These are phyloP conservation scores for Amylostereum areolatum DNA, from an alignment of 1,284 basidiomycete species.

Conservation along the genomic window DNA sequence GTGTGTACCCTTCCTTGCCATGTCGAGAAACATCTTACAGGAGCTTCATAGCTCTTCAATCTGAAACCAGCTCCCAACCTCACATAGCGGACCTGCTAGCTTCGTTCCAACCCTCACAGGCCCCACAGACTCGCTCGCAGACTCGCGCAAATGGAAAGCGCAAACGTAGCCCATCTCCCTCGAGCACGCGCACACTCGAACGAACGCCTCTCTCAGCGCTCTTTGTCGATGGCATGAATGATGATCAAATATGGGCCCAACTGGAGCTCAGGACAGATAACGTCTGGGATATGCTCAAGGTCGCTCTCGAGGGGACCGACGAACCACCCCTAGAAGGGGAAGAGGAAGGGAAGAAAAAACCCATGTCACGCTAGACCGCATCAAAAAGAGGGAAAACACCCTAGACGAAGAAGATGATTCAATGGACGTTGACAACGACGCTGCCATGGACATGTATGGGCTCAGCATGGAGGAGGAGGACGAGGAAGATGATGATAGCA, in stretches of 20 bases:
- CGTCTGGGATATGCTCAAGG: constrained; percentile 60
- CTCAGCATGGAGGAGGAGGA: constrained; percentile 19
- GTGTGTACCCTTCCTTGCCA: constrained; percentile 19
- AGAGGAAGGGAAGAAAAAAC: constrained; percentile 6
- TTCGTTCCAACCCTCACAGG: constrained; percentile 54
- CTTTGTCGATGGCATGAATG: constrained; percentile 78
- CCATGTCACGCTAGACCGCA: constrained; percentile 16
- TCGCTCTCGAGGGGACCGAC: constrained; percentile 44
- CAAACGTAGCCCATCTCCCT: constrained; percentile 34
- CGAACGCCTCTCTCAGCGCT: constrained; percentile 75
- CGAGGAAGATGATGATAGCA: constrained; percentile 26
- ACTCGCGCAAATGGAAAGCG: constrained; percentile 34
- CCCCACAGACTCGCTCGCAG: constrained; percentile 70
- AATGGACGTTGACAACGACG: constrained; percentile 32
- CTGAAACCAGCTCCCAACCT: constrained; percentile 60
- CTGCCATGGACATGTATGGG: constrained; percentile 10
- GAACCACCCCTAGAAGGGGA: constrained; percentile 8
- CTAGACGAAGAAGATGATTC: constrained; percentile 27
- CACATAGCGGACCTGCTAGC: constrained; percentile 65
- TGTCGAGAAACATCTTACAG: constrained; percentile 3
- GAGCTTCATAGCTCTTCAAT: constrained; percentile 42
- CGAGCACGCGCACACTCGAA: constrained; percentile 36
- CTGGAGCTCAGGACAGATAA: constrained; percentile 72
- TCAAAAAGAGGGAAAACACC: constrained; percentile 18
- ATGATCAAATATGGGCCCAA: constrained; percentile 92